A percentile compares a stretch with the other conserved stretches of the same genome.
Evolutionary conservation across 306 rosid genomes (phyloP).

Genomic region (Prunus armeniaca): DNA sequence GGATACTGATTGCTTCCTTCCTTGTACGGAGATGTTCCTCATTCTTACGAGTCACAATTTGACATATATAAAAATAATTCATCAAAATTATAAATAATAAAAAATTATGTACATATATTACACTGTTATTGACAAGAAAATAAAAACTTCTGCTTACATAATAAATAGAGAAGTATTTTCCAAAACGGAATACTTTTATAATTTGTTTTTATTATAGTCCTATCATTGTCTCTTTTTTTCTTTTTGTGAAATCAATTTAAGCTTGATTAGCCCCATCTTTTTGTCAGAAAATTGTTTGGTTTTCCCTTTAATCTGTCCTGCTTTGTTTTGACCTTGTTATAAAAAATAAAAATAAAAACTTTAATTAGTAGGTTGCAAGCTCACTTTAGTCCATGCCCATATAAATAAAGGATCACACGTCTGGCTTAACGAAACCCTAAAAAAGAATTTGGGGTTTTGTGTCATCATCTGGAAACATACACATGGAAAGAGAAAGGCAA

Average conservation of each 20-base stretch:
- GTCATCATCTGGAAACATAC: conserved; percentile 22
- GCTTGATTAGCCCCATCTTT: neutral
- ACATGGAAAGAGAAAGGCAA: conserved; percentile 28
- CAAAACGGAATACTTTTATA: neutral
- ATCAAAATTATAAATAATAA: too few relatives aligned
- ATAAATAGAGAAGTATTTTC: too few relatives aligned
- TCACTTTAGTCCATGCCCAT: neutral
- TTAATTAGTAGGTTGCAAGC: neutral
- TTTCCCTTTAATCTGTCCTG: too few relatives aligned
- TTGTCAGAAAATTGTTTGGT: too few relatives aligned
- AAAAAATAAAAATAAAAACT: neutral
- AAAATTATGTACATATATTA: accelerated
- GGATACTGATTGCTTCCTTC: too few relatives aligned
- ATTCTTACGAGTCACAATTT: too few relatives aligned
- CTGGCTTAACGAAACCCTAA: neutral
- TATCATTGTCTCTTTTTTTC: neutral
- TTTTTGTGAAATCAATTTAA: neutral
- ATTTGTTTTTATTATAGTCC: conserved; percentile 5
- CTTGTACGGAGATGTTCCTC: too few relatives aligned
- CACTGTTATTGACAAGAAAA: too few relatives aligned
- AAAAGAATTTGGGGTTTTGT: conserved; percentile 9
- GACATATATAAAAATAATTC: too few relatives aligned
- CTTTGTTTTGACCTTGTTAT: too few relatives aligned
- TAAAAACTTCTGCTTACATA: too few relatives aligned
- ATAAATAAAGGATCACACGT: neutral